Conservation (phyloP, 1,284 basidiomycete species). For the Ceratobasidium sp. region DNA sequence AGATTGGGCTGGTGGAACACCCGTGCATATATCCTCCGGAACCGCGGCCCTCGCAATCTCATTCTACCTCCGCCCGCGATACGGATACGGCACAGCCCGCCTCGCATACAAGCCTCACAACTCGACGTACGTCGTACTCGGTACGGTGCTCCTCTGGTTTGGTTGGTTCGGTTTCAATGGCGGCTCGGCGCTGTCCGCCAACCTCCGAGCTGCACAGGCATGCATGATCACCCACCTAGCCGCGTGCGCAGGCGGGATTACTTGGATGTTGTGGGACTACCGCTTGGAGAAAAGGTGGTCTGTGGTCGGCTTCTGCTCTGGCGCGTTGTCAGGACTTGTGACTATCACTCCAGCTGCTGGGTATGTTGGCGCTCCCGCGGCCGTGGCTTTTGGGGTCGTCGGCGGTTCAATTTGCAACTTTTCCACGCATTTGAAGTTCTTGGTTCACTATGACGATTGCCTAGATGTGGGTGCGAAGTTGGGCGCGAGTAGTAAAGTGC, state of each 20-base stretch:
- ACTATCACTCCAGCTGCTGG: slow-evolving; percentile 94
- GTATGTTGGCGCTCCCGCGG: slow-evolving; percentile 86
- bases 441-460: slow-evolving; percentile 79
- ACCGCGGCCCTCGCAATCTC: slow-evolving; percentile 93
- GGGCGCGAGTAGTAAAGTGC: too few species aligned
- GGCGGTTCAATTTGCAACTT: slow-evolving; percentile 92
- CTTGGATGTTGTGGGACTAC: slow-evolving; percentile 94
- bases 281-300: slow-evolving; percentile 93
- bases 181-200: slow-evolving; percentile 85
- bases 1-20: slow-evolving; percentile 96
- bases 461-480: slow-evolving; percentile 72
- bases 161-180: slow-evolving; percentile 94
- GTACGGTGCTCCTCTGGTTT: slow-evolving; percentile 68
- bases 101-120: slow-evolving; percentile 90
- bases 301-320: slow-evolving; percentile 94
- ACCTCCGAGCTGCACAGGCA: slow-evolving; percentile 88
- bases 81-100: slow-evolving; percentile 80
- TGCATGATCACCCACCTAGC: slow-evolving; percentile 94
- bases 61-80: slow-evolving; percentile 80
- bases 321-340: slow-evolving; percentile 90
- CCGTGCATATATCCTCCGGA: slow-evolving; percentile 94
- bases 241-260: slow-evolving; percentile 86
- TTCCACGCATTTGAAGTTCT: slow-evolving; percentile 92
- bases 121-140: slow-evolving; percentile 88
- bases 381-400: slow-evolving; percentile 87